These are phyloP conservation scores for Candida albicans DNA, from an alignment of 1,139 yeast species.

Conservation along the genomic window DNA sequence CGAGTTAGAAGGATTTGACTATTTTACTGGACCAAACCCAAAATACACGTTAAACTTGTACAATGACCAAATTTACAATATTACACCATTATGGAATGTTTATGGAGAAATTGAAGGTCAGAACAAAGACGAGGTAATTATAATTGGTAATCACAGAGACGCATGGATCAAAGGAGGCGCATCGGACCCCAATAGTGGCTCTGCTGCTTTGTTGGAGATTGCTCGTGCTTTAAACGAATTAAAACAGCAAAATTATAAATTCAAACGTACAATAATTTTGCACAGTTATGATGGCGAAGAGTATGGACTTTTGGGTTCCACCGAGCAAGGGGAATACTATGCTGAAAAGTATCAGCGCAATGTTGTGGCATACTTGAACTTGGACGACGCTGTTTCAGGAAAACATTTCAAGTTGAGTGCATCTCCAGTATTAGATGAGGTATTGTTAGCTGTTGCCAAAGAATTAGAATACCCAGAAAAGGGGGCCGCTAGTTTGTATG, in stretches of 20 bases:
- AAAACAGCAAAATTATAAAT: conserved; percentile 38
- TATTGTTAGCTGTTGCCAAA: conserved; percentile 34
- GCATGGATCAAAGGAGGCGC: conserved; percentile 59
- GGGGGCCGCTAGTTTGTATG: conserved; percentile 48
- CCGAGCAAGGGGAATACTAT: conserved; percentile 47
- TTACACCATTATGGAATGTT: conserved; percentile 46
- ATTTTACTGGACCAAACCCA: conserved; percentile 50
- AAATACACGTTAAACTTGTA: conserved; percentile 44
- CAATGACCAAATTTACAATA: conserved; percentile 41
- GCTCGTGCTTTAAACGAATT: conserved; percentile 52
- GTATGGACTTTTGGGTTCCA: conserved; percentile 48
- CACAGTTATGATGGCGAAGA: conserved; percentile 51
- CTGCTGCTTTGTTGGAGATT: conserved; percentile 42
- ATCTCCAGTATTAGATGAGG: conserved; percentile 39
- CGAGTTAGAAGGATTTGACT: conserved; percentile 42
- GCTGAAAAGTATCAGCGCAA: conserved; percentile 35
- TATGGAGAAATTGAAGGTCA: conserved; percentile 48
- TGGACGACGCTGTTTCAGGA: conserved; percentile 44
- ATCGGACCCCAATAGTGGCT: conserved; percentile 50
- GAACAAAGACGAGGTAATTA: conserved; percentile 38
- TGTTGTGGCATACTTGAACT: conserved; percentile 46
- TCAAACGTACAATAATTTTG: conserved; percentile 41
- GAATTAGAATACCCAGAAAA: conserved; percentile 49
- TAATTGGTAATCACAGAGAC: conserved; percentile 50
- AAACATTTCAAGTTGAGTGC: conserved; percentile 33